These are phyloP conservation scores for Orbilia brochopaga DNA, from an alignment of 2,329 filamentous ascomycete genomes.

Conservation along the genomic window DNA sequence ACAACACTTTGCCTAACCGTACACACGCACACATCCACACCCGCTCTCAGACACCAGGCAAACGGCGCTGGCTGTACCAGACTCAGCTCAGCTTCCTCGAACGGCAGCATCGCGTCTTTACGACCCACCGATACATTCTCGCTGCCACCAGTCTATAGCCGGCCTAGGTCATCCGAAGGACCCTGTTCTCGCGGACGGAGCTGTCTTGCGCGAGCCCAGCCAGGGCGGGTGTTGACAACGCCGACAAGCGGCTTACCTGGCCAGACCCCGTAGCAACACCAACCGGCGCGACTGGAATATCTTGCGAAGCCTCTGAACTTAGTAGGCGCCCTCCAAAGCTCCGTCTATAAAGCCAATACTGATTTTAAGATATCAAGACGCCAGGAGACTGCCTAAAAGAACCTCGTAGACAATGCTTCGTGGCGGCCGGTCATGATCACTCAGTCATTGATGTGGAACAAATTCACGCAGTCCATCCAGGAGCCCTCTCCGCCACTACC, in stretches of 20 bases:
- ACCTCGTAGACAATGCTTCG: constrained; percentile 38
- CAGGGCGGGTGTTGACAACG: neutral
- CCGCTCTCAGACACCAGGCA: neutral
- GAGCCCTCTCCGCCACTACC: constrained; percentile 46
- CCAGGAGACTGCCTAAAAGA: constrained; percentile 1
- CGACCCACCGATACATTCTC: no score
- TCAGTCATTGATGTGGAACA: constrained; percentile 50
- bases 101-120: no score
- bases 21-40: neutral
- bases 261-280: constrained; percentile 5
- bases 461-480: constrained; percentile 50
- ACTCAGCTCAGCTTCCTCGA: no score
- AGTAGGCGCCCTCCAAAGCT: neutral
- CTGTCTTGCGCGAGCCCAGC: neutral
- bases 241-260: constrained; percentile 35
- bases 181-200: no score
- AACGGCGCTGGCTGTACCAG: no score
- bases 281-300: neutral
- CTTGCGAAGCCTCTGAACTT: neutral
- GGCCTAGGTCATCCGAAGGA: no score
- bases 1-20: constrained; percentile 15
- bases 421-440: constrained; percentile 47
- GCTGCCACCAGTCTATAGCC: no score
- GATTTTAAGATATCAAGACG: neutral
- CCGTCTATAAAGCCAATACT: neutral